A percentile compares a stretch with the other conserved stretches of the same genome.
These are phyloP conservation scores for Cubamyces lactineus DNA, from an alignment of 768 basidiomycete species.

Conservation along the genomic window DNA sequence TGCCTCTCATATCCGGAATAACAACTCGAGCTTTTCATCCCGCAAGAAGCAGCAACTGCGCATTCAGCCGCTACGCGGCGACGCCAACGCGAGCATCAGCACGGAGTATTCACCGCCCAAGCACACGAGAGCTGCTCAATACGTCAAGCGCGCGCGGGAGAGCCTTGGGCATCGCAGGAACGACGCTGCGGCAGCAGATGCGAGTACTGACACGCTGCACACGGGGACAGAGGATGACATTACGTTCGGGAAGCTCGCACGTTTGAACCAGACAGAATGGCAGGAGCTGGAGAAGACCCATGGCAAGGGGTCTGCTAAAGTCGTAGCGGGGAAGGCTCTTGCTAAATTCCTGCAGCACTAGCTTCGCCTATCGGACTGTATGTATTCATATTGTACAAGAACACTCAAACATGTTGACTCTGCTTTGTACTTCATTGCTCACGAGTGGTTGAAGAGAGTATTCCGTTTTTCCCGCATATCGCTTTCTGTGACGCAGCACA, in stretches of 20 bases:
- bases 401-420: background rate
- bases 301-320: conserved; percentile 13
- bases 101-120: conserved; percentile 30
- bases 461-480: too few relatives aligned
- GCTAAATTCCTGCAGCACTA: conserved; percentile 1
- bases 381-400: background rate
- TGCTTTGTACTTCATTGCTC: background rate
- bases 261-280: background rate
- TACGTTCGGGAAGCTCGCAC: background rate
- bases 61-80: conserved; percentile 13
- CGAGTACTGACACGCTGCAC: background rate
- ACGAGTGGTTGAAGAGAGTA: background rate
- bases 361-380: too few relatives aligned
- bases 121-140: conserved; percentile 29
- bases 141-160: conserved; percentile 20
- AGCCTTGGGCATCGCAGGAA: conserved; percentile 6
- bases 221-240: conserved; percentile 1
- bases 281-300: conserved; percentile 4
- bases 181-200: background rate
- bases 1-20: background rate
- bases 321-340: conserved; percentile 8
- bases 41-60: conserved; percentile 7
- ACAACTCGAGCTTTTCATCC: background rate
- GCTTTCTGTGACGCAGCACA: too few relatives aligned
- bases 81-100: background rate